Evolutionary conservation across 2,329 filamentous ascomycete genomes (phyloP), one percentile per base, ranked within the genome.

Genomic region (Metarhizium guizhouense): DNA sequence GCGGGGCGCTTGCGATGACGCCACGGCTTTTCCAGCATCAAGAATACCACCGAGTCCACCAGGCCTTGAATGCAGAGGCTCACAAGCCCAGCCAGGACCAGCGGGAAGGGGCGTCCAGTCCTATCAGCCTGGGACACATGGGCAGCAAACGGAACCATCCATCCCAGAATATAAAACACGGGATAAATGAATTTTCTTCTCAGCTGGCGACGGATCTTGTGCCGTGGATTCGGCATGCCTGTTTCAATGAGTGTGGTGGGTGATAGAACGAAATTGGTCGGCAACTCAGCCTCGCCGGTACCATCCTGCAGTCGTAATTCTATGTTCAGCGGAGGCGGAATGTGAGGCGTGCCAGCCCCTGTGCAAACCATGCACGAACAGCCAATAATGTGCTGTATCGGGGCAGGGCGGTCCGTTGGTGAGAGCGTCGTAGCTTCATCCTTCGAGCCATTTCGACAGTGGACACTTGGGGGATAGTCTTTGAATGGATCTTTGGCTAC

Each of bases 121-220:
- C 60, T 57, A 36, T 63, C 63, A 16, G 62, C 60, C 11, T 57
- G 47, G 52, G 84, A 69, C 52, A 83, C 75, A 66, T 91, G 85
- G 2, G 76, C 76, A 2, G 85, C 71, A 62, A 91, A 88, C 0
- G 88, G 88, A 7, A 88, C 71, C 3, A 87, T 70, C 88, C 88
- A 93, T 60, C 89, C 81, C 4, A 82, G 68, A 20, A 88, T 76
- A 68, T 93, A 92, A 4, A 87, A 79, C 18, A 86, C 66, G 0
- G 88, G 88, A 66, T 93, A 93, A 51, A 90, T 82, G 69, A 92
- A 90, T 18, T 91, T 76, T 34, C 87, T 79, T 36, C 85, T 81
- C 2, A 91, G 76, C 63, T 91, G 87, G 10, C 84, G 80, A 48
- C 81, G 78, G 57, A 88, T 84, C 56, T 79, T 80, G 16, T 77